A percentile compares a stretch with the other conserved stretches of the same genome.
Conservation (phyloP, 768 basidiomycete genomes). For the Leccinum uliginosum region DNA sequence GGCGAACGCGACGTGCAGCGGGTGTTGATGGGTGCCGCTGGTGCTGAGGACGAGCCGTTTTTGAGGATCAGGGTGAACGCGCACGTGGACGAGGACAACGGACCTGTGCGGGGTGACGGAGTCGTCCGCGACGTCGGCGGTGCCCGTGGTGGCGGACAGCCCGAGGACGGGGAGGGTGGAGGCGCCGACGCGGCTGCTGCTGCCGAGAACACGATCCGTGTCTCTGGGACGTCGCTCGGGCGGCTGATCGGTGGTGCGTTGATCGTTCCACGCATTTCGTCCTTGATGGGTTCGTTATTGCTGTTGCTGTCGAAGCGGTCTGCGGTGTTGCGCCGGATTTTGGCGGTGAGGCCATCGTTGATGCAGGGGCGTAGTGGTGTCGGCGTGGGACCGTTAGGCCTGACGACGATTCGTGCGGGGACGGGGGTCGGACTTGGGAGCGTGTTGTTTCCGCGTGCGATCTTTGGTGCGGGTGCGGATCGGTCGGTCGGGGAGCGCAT, state of each 20-base stretch:
- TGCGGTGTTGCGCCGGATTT: conserved; percentile 23
- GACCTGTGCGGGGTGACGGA: not conserved
- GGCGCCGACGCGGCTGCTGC: conserved; percentile 40
- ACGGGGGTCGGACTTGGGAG: conserved; percentile 2
- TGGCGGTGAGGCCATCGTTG: conserved; percentile 21
- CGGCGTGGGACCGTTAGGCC: conserved; percentile 14
- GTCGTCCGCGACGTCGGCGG: not conserved
- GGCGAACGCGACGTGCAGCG: conserved; percentile 20
- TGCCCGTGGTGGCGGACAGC: conserved; percentile 4
- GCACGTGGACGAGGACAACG: conserved; percentile 31
- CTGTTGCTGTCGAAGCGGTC: conserved; percentile 44
- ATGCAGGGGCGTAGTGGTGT: conserved; percentile 4
- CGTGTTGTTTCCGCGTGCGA: conserved; percentile 9
- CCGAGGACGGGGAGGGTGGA: conserved; percentile 4
- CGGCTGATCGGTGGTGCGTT: conserved; percentile 67
- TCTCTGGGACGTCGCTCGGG: conserved; percentile 58
- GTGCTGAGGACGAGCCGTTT: conserved; percentile 28
- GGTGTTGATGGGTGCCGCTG: conserved; percentile 19
- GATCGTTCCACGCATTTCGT: conserved; percentile 62
- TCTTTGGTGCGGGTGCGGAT: conserved; percentile 17
- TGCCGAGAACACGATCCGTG: conserved; percentile 54
- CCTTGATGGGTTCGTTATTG: conserved; percentile 58
- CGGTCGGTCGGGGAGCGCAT: conserved; percentile 4
- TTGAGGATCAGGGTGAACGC: conserved; percentile 29
- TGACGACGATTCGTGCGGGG: conserved; percentile 10